These are phyloP conservation scores for Ceratorhiza oryzae-sativae DNA, from an alignment of 1,284 basidiomycete species.

Conservation along the genomic window DNA sequence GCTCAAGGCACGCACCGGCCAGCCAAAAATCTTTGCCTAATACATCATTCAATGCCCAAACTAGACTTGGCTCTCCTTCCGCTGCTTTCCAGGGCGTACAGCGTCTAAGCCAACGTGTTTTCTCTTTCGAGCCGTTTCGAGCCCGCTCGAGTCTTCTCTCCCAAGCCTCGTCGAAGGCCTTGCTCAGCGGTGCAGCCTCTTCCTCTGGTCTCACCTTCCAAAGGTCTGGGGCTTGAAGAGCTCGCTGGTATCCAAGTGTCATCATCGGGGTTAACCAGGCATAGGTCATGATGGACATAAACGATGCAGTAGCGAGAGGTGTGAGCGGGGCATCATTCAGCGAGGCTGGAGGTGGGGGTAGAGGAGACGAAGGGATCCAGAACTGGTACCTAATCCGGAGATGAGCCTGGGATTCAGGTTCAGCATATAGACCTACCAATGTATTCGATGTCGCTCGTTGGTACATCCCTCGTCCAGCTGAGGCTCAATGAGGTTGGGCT, in stretches of 20 bases:
- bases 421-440: too few species aligned
- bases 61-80: constrained; percentile 60
- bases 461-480: too few species aligned
- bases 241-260: constrained; percentile 72
- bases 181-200: constrained; percentile 60
- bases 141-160: constrained; percentile 56
- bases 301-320: constrained; percentile 64
- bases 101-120: constrained; percentile 47
- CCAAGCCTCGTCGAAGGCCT: constrained; percentile 60
- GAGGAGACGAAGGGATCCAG: constrained; percentile 65
- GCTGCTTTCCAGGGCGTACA: constrained; percentile 9
- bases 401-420: too few species aligned
- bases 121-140: constrained; percentile 60
- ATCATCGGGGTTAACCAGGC: constrained; percentile 75
- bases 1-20: constrained; percentile 56
- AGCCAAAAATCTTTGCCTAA: constrained; percentile 74
- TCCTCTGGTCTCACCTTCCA: constrained; percentile 69
- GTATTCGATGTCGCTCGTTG: too few species aligned
- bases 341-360: constrained; percentile 62
- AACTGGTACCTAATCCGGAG: constrained; percentile 49
- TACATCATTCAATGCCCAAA: constrained; percentile 74
- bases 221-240: constrained; percentile 75
- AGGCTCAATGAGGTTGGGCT: too few species aligned
- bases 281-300: constrained; percentile 67
- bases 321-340: constrained; percentile 67